Percentiles rank a stretch among this genome's conserved stretches.
phyloP scores from a whole-genome alignment of 192 early-diverging fungal species.

The Globomyces pollinis-pini region DNA sequence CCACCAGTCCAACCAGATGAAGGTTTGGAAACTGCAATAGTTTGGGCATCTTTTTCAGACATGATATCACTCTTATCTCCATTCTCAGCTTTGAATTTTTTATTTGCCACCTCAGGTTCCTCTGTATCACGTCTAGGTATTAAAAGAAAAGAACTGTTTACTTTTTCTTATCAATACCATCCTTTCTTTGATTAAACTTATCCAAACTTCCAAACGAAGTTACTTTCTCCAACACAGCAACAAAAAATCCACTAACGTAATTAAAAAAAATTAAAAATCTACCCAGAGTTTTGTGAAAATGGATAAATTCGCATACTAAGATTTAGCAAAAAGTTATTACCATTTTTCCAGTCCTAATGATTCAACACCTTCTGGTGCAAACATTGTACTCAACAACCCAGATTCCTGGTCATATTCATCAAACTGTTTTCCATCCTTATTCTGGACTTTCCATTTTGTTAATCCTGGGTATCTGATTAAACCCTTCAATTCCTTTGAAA shows the following conservation, averaged over 20 bases:
- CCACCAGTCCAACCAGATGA: too few species aligned
- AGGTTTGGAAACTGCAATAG: too few species aligned
- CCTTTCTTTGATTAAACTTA: conserved; percentile 14
- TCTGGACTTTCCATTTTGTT: conserved; percentile 72
- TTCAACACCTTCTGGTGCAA: conserved; percentile 28
- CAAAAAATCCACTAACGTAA: conserved; percentile 99
- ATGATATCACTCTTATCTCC: neutral
- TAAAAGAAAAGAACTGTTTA: conserved; percentile 10
- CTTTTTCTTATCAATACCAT: conserved; percentile 11
- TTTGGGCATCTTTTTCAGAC: conserved; percentile 16
- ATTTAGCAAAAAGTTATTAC: neutral
- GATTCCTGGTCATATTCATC: conserved; percentile 14
- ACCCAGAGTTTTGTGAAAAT: conserved; percentile 90
- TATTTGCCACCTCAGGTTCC: neutral
- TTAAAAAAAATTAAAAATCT: too few species aligned
- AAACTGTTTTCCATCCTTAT: conserved; percentile 53
- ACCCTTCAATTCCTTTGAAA: conserved; percentile 66
- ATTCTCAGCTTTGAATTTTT: neutral
- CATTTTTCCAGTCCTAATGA: conserved; percentile 37
- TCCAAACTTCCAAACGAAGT: conserved; percentile 56
- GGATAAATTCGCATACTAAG: conserved; percentile 78
- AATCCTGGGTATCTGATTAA: conserved; percentile 80
- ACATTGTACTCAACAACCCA: conserved; percentile 25
- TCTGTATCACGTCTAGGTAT: conserved; percentile 3
- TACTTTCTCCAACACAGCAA: conserved; percentile 90